phyloP scores from a whole-genome alignment of 305 asterid genomes.

The Fraxinus ornus region DNA sequence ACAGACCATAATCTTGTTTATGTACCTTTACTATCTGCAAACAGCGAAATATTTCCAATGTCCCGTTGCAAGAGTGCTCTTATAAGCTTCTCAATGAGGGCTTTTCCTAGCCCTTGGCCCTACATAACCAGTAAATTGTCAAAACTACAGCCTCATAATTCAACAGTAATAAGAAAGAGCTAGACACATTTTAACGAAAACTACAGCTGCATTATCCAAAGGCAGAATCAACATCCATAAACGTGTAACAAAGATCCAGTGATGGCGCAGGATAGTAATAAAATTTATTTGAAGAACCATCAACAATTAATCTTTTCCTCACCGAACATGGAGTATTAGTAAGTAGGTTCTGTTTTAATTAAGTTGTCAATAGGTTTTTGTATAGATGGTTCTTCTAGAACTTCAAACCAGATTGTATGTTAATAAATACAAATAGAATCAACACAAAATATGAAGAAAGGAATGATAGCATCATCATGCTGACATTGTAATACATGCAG shows the following conservation, averaged over 20 bases:
- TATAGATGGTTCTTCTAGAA: background rate
- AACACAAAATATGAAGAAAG: background rate
- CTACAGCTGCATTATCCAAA: background rate
- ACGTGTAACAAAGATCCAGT: background rate
- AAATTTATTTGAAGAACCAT: conserved; percentile 8
- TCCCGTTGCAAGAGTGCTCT: conserved; percentile 80
- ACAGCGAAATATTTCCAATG: conserved; percentile 88
- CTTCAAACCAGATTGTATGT: background rate
- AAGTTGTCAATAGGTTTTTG: background rate
- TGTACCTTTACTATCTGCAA: conserved; percentile 93
- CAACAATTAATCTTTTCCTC: background rate
- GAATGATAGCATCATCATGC: conserved; percentile 8
- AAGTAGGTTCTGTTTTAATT: background rate
- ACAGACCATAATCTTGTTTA: conserved; percentile 8
- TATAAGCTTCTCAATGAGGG: conserved; percentile 83
- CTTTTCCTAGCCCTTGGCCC: conserved; percentile 99
- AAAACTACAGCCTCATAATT: background rate
- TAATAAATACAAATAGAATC: background rate
- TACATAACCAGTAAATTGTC: conserved; percentile 30
- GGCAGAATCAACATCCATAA: conserved; percentile 1
- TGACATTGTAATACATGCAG: background rate
- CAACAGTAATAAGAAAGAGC: background rate
- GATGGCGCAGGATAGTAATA: background rate
- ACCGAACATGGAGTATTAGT: background rate
- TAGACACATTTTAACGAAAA: background rate